Conservation (phyloP, 148 eudicot genomes). For the Amaranthus cruentus region DNA sequence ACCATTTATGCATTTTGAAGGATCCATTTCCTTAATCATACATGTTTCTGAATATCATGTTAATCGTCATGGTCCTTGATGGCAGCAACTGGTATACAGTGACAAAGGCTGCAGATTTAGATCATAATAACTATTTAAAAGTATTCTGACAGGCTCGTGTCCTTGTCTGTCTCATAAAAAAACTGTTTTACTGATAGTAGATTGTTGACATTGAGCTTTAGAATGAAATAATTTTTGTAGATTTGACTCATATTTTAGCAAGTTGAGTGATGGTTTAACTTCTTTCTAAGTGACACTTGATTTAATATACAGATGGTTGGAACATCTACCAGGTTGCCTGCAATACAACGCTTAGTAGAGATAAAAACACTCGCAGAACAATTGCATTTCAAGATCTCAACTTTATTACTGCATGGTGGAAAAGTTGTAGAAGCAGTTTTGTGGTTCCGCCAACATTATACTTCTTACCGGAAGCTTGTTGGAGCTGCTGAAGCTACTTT, state of each 20-base stretch:
- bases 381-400: slow-evolving; percentile 88
- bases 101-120: no score
- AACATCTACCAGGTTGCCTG: slow-evolving; percentile 89
- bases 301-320: slow-evolving; percentile 72
- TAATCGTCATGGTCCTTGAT: no score
- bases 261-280: slow-evolving; percentile 6
- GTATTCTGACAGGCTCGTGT: no score
- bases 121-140: no score
- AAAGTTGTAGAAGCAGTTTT: slow-evolving; percentile 77
- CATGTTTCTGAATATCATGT: no score
- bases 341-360: slow-evolving; percentile 85
- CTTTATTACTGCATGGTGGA: slow-evolving; percentile 88
- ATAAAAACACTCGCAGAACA: slow-evolving; percentile 90
- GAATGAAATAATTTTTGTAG: background rate
- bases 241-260: background rate
- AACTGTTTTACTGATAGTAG: no score
- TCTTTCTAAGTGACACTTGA: slow-evolving; percentile 28
- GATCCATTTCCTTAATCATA: no score
- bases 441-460: slow-evolving; percentile 82
- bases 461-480: slow-evolving; percentile 61
- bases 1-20: no score
- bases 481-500: slow-evolving; percentile 80
- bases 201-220: no score
- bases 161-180: no score
- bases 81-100: no score